Base-by-base conservation (phyloP, 768 basidiomycete genomes). In the Fomitopsis serialis region DNA sequence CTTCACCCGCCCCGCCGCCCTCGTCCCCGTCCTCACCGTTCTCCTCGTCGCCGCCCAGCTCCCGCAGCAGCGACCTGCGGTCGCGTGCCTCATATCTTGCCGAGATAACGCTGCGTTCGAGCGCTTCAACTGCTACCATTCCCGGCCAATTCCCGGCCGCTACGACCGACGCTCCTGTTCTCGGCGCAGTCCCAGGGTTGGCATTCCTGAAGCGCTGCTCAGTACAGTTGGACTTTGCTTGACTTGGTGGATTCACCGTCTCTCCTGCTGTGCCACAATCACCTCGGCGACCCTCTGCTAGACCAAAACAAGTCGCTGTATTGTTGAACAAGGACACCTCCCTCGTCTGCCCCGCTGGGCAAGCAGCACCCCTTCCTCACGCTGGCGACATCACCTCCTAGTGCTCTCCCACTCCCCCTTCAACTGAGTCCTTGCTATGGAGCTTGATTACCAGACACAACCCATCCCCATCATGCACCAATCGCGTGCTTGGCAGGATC, bases 401-500 rank as follows among this genome's bases (percentile, higher is more conserved):
- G 29, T 32, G 25, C 36, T 48, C 43, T n/a, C 44, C 21, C 37
- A 35, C 34, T 19, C 53, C 19, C 42, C 48, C 35, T 19, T 34
- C 43, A 19, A 12, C 35, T 49, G 17, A n/a, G 22, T 24, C 21
- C 47, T 42, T 50, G 45, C 54, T 47, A 64, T 64, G 63, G 63
- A 64, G 50, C 56, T 62, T 50, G 61, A 58, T 22, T 61, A 54
- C 57, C 60, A 64, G 42, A 62, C 55, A 32, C 56, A 61, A 23
- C 59, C 63, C 36, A 50, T 65, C 35, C 56, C 62, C n/a, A 58
- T 58, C 25, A 36, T 57, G n/a, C 60, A 63, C 61, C 56, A 49
- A 50, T 55, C 62, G 45, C 61, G 60, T 24, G 62, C 63, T 63
- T 50, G 54, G 23, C 42, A 37, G 24, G 21, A 48, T 17, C 34